phyloP scores from a whole-genome alignment of 2,329 filamentous ascomycete genomes.

The Aspergillus bombycis region DNA sequence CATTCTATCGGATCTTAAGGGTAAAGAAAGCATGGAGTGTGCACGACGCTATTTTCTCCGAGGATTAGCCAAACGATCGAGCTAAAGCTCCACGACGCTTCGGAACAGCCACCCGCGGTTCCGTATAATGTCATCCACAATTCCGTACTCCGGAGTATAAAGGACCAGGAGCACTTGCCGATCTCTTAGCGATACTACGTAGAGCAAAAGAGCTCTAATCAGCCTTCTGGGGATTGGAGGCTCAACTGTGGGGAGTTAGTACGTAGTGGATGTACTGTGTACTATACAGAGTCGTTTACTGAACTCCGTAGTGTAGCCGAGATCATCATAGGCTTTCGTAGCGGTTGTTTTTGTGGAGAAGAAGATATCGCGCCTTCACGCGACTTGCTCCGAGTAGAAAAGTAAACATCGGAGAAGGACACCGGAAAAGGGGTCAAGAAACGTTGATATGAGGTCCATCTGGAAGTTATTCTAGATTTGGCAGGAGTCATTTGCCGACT shows the following conservation, averaged over 20 bases:
- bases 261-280: neutral
- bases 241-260: conserved; percentile 18
- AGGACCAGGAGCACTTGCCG: conserved; percentile 16
- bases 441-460: neutral
- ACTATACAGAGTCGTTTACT: neutral
- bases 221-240: conserved; percentile 19
- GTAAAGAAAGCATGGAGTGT: neutral
- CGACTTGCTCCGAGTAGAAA: neutral
- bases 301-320: conserved; percentile 13
- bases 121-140: conserved; percentile 1
- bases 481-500: neutral
- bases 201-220: conserved; percentile 7
- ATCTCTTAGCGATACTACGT: conserved; percentile 6
- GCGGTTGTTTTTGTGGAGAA: conserved; percentile 8
- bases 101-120: conserved; percentile 4
- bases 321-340: conserved; percentile 17
- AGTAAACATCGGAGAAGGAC: conserved; percentile 1
- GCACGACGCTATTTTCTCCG: neutral
- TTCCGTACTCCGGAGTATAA: conserved; percentile 6
- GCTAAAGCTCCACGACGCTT: neutral
- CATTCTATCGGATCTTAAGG: neutral
- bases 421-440: neutral
- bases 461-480: neutral
- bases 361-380: neutral
- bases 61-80: neutral